These are phyloP conservation scores for Pisolithus marmoratus DNA, from an alignment of 768 basidiomycete species.

Conservation along the genomic window DNA sequence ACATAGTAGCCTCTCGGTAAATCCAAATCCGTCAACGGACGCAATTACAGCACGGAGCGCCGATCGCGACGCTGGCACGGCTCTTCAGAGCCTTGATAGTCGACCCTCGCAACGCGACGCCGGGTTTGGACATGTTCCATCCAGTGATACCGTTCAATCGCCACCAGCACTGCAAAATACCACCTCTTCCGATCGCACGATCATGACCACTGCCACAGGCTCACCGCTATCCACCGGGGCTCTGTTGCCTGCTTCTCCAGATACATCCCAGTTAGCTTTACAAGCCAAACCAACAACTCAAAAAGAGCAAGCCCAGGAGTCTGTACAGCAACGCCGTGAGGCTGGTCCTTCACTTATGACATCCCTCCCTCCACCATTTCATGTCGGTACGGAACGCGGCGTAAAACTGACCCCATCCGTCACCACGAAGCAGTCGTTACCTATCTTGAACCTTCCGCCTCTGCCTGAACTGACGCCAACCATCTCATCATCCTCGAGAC, in stretches of 20 bases:
- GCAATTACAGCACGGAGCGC: conserved; percentile 5
- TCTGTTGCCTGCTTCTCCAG: not conserved
- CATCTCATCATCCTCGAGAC: conserved; percentile 8
- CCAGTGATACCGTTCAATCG: conserved; percentile 6
- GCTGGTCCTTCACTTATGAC: conserved; percentile 8
- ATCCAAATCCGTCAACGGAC: conserved; percentile 7
- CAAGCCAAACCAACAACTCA: not conserved
- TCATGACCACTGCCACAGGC: conserved; percentile 3
- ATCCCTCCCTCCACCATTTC: conserved; percentile 16
- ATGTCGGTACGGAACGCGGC: conserved; percentile 29
- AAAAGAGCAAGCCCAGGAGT: not conserved
- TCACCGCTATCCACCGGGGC: conserved; percentile 1
- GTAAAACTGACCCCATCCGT: conserved; percentile 42
- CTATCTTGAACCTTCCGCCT: conserved; percentile 46
- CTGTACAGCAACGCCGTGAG: conserved; percentile 2
- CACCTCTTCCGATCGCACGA: conserved; percentile 8
- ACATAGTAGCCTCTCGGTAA: conserved; percentile 10
- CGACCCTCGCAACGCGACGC: conserved; percentile 1
- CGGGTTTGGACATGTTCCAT: conserved; percentile 5
- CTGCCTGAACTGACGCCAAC: conserved; percentile 30
- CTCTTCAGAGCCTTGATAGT: not conserved
- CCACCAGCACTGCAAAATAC: conserved; percentile 9
- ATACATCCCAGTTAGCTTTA: not conserved
- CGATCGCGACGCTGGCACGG: not conserved
- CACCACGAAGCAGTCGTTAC: conserved; percentile 39